Evolutionary conservation across 83 land plant genomes (phyloP).

Genomic region (Picea abies): DNA sequence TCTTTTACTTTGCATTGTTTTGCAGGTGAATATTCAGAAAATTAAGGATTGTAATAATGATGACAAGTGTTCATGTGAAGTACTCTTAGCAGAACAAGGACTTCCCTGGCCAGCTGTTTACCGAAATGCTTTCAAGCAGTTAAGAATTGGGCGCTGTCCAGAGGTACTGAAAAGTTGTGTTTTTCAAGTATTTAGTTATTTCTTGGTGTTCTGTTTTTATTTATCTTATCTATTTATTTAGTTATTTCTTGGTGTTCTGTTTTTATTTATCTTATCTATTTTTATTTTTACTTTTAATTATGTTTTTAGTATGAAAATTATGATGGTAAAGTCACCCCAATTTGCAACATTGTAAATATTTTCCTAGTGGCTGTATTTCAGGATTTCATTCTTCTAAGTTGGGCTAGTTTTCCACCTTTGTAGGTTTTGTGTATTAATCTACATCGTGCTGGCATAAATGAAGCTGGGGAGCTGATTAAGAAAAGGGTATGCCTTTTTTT

Average conservation of each 20-base stretch:
- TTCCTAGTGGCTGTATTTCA: background rate
- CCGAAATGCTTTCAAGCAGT: slow-evolving; percentile 59
- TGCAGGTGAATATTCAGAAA: slow-evolving; percentile 39
- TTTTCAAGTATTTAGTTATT: background rate
- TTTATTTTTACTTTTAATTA: background rate
- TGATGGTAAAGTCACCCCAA: background rate
- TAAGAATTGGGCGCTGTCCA: slow-evolving; percentile 68
- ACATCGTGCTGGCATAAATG: slow-evolving; percentile 57
- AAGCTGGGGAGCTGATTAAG: slow-evolving; percentile 61
- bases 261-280: background rate
- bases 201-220: background rate
- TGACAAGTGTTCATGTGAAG: slow-evolving; percentile 76
- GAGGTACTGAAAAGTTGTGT: slow-evolving; percentile 51
- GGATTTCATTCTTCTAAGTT: background rate
- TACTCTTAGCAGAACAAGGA: slow-evolving; percentile 33
- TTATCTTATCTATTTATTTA: background rate
- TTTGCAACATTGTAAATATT: background rate
- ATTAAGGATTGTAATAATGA: slow-evolving; percentile 49
- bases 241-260: background rate
- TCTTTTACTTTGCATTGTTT: slow-evolving; percentile 4
- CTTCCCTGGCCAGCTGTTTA: slow-evolving; percentile 52
- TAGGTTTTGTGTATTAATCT: slow-evolving; percentile 89
- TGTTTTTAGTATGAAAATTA: background rate
- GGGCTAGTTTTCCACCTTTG: background rate
- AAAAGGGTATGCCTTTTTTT: slow-evolving; percentile 48